phyloP scores from a whole-genome alignment of 345 rosid genomes.

The Citropsis articulata region DNA sequence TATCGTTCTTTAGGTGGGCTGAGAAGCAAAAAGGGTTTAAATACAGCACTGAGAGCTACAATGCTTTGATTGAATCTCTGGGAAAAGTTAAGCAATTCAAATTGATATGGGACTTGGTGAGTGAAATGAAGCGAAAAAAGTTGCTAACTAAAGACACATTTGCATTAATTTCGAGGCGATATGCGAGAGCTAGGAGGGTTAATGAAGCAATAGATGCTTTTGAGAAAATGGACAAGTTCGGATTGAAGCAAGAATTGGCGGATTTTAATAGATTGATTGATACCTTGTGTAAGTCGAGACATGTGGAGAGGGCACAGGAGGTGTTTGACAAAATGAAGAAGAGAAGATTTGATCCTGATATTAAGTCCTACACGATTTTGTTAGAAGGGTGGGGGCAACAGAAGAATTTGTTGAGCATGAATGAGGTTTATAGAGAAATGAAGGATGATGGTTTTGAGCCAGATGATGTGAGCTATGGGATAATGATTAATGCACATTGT shows the following conservation, averaged over 20 bases:
- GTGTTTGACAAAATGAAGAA: conserved; percentile 82
- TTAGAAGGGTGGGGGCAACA: conserved; percentile 87
- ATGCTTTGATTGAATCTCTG: conserved; percentile 66
- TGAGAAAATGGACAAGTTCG: conserved; percentile 69
- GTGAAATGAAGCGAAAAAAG: conserved; percentile 61
- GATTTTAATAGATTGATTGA: conserved; percentile 75
- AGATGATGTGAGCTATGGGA: conserved; percentile 75
- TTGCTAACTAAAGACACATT: conserved; percentile 75
- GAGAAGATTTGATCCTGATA: conserved; percentile 58
- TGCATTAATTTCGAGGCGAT: conserved; percentile 62
- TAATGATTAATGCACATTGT: conserved; percentile 69
- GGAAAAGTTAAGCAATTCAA: conserved; percentile 88
- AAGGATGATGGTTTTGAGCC: conserved; percentile 74
- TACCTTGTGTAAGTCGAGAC: conserved; percentile 61
- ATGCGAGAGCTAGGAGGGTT: conserved; percentile 66
- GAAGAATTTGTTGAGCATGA: conserved; percentile 50
- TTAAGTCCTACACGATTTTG: conserved; percentile 70
- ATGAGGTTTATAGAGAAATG: conserved; percentile 71
- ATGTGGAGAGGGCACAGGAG: conserved; percentile 66
- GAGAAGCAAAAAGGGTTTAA: conserved; percentile 65
- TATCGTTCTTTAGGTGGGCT: conserved; percentile 74
- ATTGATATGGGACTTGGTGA: conserved; percentile 53
- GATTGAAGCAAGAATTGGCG: conserved; percentile 49
- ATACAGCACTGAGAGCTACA: conserved; percentile 59
- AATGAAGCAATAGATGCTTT: conserved; percentile 69